Base-by-base conservation (phyloP, 2,329 filamentous ascomycete species). In the Colletotrichum zoysiae region DNA sequence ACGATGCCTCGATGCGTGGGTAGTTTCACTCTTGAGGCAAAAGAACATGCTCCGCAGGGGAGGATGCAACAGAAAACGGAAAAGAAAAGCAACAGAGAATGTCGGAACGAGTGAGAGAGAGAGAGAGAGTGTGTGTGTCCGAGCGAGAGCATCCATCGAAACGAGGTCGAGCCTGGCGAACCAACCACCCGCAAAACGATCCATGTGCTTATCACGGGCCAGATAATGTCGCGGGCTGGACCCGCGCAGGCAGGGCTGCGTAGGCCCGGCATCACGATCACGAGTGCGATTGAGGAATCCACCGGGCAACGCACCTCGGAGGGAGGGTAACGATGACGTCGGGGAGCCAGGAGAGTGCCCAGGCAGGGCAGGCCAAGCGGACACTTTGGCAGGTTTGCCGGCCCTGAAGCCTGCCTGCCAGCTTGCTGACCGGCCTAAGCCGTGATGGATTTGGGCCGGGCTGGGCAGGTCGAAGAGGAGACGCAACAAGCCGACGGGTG, bases 351-450 rank as follows among this genome's bases (percentile, higher is more conserved):
- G 23, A 9, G 23, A 9, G 5, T 26, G 26, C 59, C 26, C 3
- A 26, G 26, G 38, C 42, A 35, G 5, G 26, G 38, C 42, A 35
- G 5, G 46, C 44, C 16, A 50, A 40, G 55, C 55, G 5, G 20
- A 18, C 40, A n/a, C 20, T 53, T 56, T 33, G 9, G 8, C 51
- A 35, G 33, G 18, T n/a, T 26, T 26, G 35, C 23, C 23, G 64
- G 33, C 50, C 50, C 50, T 63, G 23, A 50, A 68, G 58, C 50
- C 33, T 57, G 58, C 50, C 33, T 57, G 55, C 38, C 50, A 50
- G 67, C 46, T 58, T 51, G 42, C 69, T 58, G 69, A 38, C 42
- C 65, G 65, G 69, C 51, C 50, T 68, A n/a, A 57, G 50, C 68
- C 68, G 64, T 59, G 58, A 60, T n/a, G 64, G 65, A 44, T 44